These are phyloP conservation scores for Didymella pinodella DNA, from an alignment of 2,329 filamentous ascomycete genomes.

Conservation along the genomic window DNA sequence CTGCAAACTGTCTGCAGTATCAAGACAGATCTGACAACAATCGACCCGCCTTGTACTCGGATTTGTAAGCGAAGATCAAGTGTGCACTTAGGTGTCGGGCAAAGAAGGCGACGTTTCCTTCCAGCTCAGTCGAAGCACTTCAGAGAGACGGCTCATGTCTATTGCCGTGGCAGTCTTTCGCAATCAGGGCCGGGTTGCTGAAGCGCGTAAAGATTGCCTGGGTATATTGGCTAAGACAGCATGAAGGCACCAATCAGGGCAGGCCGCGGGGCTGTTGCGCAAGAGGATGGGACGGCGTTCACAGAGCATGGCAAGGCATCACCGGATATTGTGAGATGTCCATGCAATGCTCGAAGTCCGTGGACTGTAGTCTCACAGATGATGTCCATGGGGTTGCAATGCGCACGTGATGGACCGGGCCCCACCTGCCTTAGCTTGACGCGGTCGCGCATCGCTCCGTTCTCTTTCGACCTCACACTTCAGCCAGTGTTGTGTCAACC, in stretches of 20 bases:
- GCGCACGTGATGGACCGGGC: background rate
- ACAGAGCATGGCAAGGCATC: no score
- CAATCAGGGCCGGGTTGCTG: background rate
- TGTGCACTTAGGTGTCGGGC: background rate
- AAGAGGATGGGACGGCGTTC: background rate
- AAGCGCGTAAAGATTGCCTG: background rate
- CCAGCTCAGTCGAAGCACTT: background rate
- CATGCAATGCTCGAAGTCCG: no score
- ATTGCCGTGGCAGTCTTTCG: background rate
- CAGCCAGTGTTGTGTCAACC: background rate
- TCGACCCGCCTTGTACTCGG: background rate
- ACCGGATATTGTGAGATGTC: background rate
- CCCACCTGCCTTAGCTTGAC: background rate
- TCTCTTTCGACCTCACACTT: background rate
- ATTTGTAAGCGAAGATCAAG: conserved; percentile 10
- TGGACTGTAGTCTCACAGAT: background rate
- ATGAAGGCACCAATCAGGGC: background rate
- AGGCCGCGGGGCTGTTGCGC: background rate
- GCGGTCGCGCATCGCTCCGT: background rate
- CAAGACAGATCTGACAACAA: background rate
- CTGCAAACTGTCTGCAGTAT: background rate
- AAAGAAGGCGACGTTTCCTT: background rate
- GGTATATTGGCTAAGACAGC: no score
- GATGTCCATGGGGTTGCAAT: background rate
- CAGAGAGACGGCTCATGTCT: background rate